phyloP scores from a whole-genome alignment of 73 alveolate genomes.

The Strombidium stylifer region DNA sequence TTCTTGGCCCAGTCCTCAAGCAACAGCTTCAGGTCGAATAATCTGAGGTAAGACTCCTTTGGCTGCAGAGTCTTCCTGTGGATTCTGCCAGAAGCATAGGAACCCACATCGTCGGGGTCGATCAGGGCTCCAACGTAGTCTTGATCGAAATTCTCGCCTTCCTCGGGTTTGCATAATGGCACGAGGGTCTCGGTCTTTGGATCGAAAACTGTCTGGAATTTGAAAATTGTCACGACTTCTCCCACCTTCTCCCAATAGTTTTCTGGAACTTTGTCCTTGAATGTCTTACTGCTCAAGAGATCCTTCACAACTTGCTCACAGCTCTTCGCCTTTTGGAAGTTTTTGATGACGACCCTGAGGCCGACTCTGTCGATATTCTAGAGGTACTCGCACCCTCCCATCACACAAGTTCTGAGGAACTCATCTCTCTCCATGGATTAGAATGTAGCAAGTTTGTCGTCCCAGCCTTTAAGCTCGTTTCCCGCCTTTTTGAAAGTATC shows the following conservation, averaged over 20 bases:
- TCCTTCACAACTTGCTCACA: constrained; percentile 6
- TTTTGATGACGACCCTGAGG: constrained; percentile 68
- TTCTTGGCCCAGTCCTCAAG: constrained; percentile 8
- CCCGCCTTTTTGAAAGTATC: constrained; percentile 24
- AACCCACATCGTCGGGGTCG: not conserved
- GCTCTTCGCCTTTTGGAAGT: constrained; percentile 10
- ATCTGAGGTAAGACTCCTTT: constrained; percentile 3
- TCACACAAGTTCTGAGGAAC: constrained; percentile 81
- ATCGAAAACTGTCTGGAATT: constrained; percentile 38
- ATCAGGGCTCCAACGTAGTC: constrained; percentile 23
- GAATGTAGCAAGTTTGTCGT: constrained; percentile 16
- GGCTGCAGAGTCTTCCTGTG: not conserved
- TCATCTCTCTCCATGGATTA: constrained; percentile 22
- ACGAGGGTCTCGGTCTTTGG: constrained; percentile 5
- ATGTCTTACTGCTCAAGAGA: constrained; percentile 6
- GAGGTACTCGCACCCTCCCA: constrained; percentile 96
- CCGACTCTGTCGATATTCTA: constrained; percentile 91
- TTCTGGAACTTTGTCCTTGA: constrained; percentile 31
- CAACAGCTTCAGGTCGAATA: not conserved
- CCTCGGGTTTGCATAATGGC: not conserved
- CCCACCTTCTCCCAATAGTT: constrained; percentile 8
- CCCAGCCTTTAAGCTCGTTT: constrained; percentile 35
- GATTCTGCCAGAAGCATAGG: constrained; percentile 6
- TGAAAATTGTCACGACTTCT: constrained; percentile 23
- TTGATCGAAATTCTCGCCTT: constrained; percentile 7